Base-by-base conservation (phyloP, 2,329 filamentous ascomycete genomes). In the Fusarium sp. region DNA sequence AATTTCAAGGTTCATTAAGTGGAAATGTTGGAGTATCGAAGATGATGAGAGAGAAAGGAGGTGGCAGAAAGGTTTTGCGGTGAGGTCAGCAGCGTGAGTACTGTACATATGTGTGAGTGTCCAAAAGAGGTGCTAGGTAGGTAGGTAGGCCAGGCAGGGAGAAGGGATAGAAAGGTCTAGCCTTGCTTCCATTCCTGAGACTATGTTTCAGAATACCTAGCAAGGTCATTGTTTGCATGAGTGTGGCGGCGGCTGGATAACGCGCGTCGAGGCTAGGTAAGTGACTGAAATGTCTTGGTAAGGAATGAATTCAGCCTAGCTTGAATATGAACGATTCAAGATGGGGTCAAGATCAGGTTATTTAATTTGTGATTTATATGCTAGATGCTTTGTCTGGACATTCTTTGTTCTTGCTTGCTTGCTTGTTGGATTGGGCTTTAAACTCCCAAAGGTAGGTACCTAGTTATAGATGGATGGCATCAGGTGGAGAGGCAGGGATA, bases 211-310 rank as follows among this genome's bases (percentile, higher is more conserved):
- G 66, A 73, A 58, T 35, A 35, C 32, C 32, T 17, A 35, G 32
- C 14, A 9, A 28, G 32, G 70, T 66, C 59, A 70, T 70, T 56
- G 57, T 57, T 66, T 66, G 56, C 56, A 50, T 66, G 47, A 30
- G 35, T 56, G 70, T 66, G 70, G 70, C 69, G 54, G 55, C 70
- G 55, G 61, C 56, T 73, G 57, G 45, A 63, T 47, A 68, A 73
- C 71, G 71, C 71, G 71, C 71, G 71, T 74, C 71, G 51, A 61
- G 39, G 20, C 56, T 32, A 53, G 63, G 32, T 53, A 45, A 65
- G 39, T 53, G 57, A 38, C 58, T 20, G 30, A 54, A 44, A 63
- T 73, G 66, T 73, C 66, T 73, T 64, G 26, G 54, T 45, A 48
- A 61, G 71, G 71, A 73, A 73, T 73, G 71, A 24, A 57, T 45